Base-by-base conservation (phyloP, 164 flowering plant species). In the Echeveria elegans region DNA sequence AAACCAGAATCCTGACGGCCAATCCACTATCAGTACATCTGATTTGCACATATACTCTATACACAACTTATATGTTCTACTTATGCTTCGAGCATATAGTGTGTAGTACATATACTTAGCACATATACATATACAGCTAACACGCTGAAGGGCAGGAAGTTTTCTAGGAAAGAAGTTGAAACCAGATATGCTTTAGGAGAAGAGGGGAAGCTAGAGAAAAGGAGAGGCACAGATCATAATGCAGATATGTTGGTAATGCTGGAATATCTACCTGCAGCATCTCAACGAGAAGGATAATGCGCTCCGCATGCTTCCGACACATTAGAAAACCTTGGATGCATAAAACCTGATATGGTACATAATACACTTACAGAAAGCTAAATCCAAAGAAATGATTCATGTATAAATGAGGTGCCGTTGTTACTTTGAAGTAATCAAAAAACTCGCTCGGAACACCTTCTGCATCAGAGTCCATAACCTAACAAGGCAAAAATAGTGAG, bases 381-480 rank as follows among this genome's bases (percentile, higher is more conserved):
- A 28, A 56, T 23, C 7, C 28, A 6, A 56, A 56, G 19, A 28
- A 28, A 29, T 11, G 23, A 26, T 26, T 28, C 28, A n/a, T 32
- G 5, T 28, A 11, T 24, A 26, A 26, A 12, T 56, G 31, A 56
- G 38, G 15, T 52, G 61, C 5, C 3, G 28, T 31, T 52, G 30
- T 24, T 82, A 92, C 99, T 75, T 95, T 95, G 72, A 92, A 95
- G 78, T 95, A 95, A 77, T 95, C 97, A 72, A 95, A 95, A 79
- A 92, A 92, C 78, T 95, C 99, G 77, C 99, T 95, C 43, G 99
- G 99, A 79, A 87, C 77, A 68, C 99, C 99, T 77, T 95, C 99
- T 56, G 99, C 99, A 90, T 95, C 98, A 81, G 99, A 95, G 78
- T 95, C 99, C 99, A 95, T 95, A 64, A 95, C 98, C 99, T 95